Conservation (phyloP, 176 grass and related monocot species). For the Metroxylon sagu region DNA sequence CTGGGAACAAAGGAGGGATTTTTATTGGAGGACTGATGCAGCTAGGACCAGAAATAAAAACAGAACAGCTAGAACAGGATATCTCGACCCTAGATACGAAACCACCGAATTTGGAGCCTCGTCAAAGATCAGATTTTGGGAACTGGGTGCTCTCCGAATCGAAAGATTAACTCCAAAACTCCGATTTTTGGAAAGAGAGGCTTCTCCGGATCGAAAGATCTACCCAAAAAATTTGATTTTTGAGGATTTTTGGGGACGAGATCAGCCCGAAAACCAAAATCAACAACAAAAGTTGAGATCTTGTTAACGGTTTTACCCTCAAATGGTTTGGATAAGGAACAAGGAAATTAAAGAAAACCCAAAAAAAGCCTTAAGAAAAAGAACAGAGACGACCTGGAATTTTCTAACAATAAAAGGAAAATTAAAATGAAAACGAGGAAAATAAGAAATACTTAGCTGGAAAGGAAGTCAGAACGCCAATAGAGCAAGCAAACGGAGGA, state of each 20-base stretch:
- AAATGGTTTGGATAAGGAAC: no score
- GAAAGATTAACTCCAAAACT: no score
- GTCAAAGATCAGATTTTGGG: conserved; percentile 12
- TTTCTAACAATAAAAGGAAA: not conserved
- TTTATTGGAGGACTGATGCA: not conserved
- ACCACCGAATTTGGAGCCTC: not conserved
- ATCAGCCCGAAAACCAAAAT: not conserved
- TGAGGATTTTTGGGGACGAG: conserved; percentile 18
- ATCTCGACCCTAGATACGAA: no score
- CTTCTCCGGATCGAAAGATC: not conserved
- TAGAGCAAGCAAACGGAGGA: conserved; percentile 3
- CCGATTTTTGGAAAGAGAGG: no score
- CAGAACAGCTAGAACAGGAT: no score
- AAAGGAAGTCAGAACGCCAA: not conserved
- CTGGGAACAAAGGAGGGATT: not conserved
- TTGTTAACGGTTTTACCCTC: no score
- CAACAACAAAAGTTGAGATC: no score
- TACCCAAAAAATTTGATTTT: conserved; percentile 2
- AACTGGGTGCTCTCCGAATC: not conserved
- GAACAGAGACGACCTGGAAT: not conserved
- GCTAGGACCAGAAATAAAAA: no score
- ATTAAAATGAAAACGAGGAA: conserved; percentile 2
- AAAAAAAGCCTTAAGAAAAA: no score
- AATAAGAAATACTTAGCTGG: conserved; percentile 33
- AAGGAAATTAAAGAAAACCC: not conserved